Percentiles rank a stretch among this genome's conserved stretches.
phyloP scores from a whole-genome alignment of 495 filamentous ascomycete species.

The Penicillium lividum region DNA sequence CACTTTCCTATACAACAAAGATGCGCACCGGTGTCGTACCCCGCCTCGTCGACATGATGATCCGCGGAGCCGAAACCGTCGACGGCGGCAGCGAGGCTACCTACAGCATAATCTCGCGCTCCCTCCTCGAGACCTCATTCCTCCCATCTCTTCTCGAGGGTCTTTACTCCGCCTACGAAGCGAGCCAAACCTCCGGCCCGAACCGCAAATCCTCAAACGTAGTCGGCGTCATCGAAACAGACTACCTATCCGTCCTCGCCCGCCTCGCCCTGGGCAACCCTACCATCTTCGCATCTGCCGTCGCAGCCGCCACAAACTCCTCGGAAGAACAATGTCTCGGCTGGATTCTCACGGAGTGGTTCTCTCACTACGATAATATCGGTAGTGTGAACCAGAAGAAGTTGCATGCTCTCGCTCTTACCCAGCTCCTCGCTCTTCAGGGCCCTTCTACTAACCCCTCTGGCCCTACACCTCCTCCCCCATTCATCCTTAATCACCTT shows the following conservation, averaged over 20 bases:
- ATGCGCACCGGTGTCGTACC: slow-evolving; percentile 68
- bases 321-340: slow-evolving; percentile 52
- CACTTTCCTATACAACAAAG: slow-evolving; percentile 55
- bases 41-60: slow-evolving; percentile 67
- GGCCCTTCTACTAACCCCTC: slow-evolving; percentile 46
- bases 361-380: slow-evolving; percentile 80
- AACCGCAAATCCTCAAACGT: slow-evolving; percentile 62
- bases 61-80: slow-evolving; percentile 67
- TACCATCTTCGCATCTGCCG: slow-evolving; percentile 59
- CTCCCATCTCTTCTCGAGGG: slow-evolving; percentile 66
- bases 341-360: slow-evolving; percentile 89
- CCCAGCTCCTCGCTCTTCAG: slow-evolving; percentile 70
- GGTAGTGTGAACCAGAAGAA: slow-evolving; percentile 74
- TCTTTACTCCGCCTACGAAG: slow-evolving; percentile 68
- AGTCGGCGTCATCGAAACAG: slow-evolving; percentile 68
- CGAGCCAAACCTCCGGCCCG: slow-evolving; percentile 76
- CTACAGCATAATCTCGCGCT: slow-evolving; percentile 59
- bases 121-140: slow-evolving; percentile 68
- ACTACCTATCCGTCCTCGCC: slow-evolving; percentile 83
- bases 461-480: slow-evolving; percentile 26
- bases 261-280: slow-evolving; percentile 74
- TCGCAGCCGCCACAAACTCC: slow-evolving; percentile 40
- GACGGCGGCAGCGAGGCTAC: slow-evolving; percentile 71
- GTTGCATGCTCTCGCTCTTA: slow-evolving; percentile 77
- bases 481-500: slow-evolving; percentile 58